Conservation (phyloP, 78 protist genomes). For the Polysphondylium violaceum region DNA sequence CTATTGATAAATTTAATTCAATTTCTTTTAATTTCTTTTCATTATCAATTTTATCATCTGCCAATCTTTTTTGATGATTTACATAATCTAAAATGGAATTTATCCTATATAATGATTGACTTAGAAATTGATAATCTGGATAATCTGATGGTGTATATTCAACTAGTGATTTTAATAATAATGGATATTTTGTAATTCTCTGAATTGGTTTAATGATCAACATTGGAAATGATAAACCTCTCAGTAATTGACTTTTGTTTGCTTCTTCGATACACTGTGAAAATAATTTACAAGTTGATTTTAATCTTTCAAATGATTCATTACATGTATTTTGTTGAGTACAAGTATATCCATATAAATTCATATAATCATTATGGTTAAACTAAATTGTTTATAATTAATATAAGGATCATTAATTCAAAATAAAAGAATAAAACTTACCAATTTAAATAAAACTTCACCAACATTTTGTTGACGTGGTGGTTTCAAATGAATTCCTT, state of each 20-base stretch:
- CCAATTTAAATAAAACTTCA: conserved; percentile 51
- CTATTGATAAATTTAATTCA: background rate
- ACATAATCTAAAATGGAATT: conserved; percentile 39
- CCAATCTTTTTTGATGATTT: conserved; percentile 37
- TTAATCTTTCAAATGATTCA: conserved; percentile 53
- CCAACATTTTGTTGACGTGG: conserved; percentile 57
- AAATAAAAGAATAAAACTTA: conserved; percentile 25
- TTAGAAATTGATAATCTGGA: conserved; percentile 25
- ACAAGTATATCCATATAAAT: conserved; percentile 49
- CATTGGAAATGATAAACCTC: conserved; percentile 68
- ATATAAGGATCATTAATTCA: background rate
- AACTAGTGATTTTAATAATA: conserved; percentile 36
- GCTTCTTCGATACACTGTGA: conserved; percentile 45
- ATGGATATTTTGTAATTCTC: conserved; percentile 69
- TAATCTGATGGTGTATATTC: conserved; percentile 60
- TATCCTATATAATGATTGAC: background rate
- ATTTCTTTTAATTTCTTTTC: conserved; percentile 48
- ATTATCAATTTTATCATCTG: conserved; percentile 37
- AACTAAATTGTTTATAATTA: conserved; percentile 25
- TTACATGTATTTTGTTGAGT: conserved; percentile 39
- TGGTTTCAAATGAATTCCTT: conserved; percentile 32
- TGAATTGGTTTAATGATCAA: conserved; percentile 68
- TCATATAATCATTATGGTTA: conserved; percentile 35
- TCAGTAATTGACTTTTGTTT: conserved; percentile 2
- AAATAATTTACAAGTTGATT: conserved; percentile 12